Evolutionary conservation across 306 rosid genomes (phyloP).

Genomic region (Acmispon strigosus): DNA sequence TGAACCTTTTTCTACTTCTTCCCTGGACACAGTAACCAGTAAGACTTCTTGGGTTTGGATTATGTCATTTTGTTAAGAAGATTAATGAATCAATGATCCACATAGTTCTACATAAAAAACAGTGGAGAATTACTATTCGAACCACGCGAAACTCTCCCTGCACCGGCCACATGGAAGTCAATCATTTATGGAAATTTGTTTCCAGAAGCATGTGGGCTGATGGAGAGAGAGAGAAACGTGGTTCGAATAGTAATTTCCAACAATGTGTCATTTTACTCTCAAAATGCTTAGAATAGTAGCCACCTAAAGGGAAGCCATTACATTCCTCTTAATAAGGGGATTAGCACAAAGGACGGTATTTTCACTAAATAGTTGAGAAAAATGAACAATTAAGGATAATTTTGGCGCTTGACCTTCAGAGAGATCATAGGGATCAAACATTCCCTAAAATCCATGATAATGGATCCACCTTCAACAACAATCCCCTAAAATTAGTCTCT

Average conservation of each 20-base stretch:
- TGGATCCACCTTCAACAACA: constrained; percentile 1
- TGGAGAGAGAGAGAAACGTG: too few relatives aligned
- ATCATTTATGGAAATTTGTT: too few relatives aligned
- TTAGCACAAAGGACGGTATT: neutral
- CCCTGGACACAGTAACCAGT: neutral
- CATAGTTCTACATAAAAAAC: neutral
- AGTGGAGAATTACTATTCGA: too few relatives aligned
- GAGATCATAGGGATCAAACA: constrained; percentile 20
- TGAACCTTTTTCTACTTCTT: too few relatives aligned
- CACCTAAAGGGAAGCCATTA: neutral
- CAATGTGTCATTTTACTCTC: neutral
- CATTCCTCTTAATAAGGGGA: neutral
- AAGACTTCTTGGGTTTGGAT: neutral
- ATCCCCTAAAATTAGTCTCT: constrained; percentile 7
- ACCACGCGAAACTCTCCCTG: too few relatives aligned
- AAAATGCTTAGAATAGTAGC: neutral
- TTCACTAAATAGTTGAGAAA: neutral
- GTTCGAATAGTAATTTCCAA: too few relatives aligned
- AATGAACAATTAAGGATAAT: neutral
- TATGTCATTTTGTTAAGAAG: neutral
- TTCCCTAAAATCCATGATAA: constrained; percentile 18
- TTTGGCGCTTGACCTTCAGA: neutral
- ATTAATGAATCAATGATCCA: neutral
- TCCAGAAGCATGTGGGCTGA: too few relatives aligned
- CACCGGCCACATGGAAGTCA: too few relatives aligned